These are phyloP conservation scores for Sisymbrium irio DNA, from an alignment of 345 rosid genomes.

Conservation along the genomic window DNA sequence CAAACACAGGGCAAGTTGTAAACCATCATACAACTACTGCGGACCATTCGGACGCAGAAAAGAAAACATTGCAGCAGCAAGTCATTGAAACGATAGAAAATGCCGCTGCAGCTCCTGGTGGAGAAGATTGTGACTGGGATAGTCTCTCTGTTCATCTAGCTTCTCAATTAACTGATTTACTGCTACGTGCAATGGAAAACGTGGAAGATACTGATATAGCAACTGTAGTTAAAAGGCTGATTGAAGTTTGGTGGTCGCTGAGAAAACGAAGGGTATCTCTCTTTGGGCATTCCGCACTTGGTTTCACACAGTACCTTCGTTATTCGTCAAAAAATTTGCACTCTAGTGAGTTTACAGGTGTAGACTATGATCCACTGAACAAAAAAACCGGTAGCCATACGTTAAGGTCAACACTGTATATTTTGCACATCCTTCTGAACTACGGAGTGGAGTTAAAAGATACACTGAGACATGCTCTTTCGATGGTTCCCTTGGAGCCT, in stretches of 20 bases:
- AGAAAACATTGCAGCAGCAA: conserved; percentile 48
- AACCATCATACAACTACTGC: conserved; percentile 30
- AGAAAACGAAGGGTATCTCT: conserved; percentile 81
- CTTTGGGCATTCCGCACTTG: conserved; percentile 80
- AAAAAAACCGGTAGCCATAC: conserved; percentile 57
- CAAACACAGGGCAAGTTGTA: conserved; percentile 36
- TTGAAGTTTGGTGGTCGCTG: conserved; percentile 76
- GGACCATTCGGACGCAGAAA: conserved; percentile 38
- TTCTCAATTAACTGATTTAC: conserved; percentile 50
- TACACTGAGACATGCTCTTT: conserved; percentile 69
- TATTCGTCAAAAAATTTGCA: conserved; percentile 55
- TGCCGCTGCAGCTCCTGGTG: conserved; percentile 67
- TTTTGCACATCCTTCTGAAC: conserved; percentile 77
- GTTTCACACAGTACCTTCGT: conserved; percentile 69
- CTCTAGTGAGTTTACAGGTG: conserved; percentile 47
- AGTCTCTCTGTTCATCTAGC: conserved; percentile 60
- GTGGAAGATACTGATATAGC: conserved; percentile 45
- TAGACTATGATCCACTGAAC: conserved; percentile 53
- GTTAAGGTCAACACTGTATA: conserved; percentile 74
- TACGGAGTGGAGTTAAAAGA: conserved; percentile 85
- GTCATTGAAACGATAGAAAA: conserved; percentile 60
- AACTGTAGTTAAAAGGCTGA: conserved; percentile 52
- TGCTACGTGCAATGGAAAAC: conserved; percentile 39
- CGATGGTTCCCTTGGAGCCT: conserved; percentile 69
- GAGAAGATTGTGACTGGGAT: conserved; percentile 53